Evolutionary conservation across 352 stramenopile genomes (phyloP).

Genomic region (Thalassiosira hispida): DNA sequence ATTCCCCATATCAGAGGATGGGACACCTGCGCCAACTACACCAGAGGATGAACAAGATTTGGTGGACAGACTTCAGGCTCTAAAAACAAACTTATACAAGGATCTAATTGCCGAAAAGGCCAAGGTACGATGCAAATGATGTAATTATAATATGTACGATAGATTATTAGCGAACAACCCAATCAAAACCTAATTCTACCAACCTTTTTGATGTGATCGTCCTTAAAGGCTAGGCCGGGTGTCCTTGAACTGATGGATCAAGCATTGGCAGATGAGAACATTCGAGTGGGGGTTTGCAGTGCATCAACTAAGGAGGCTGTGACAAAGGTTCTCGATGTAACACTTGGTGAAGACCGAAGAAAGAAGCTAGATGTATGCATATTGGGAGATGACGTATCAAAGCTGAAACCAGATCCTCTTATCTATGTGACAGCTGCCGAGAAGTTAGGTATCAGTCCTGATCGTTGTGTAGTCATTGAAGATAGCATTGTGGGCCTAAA

Average conservation of each 20-base stretch:
- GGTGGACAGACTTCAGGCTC: slow-evolving; percentile 85
- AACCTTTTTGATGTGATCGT: too few species aligned
- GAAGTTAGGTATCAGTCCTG: slow-evolving; percentile 71
- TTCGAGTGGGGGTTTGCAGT: slow-evolving; percentile 86
- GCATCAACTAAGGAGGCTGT: slow-evolving; percentile 86
- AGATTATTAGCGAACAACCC: too few species aligned
- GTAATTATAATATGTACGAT: slow-evolving; percentile 23
- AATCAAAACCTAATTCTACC: too few species aligned
- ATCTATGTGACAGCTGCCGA: slow-evolving; percentile 88
- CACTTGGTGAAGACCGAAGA: slow-evolving; percentile 81
- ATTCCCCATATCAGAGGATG: slow-evolving; percentile 74
- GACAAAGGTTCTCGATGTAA: slow-evolving; percentile 85
- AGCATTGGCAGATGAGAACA: slow-evolving; percentile 75
- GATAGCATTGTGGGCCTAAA: slow-evolving; percentile 86
- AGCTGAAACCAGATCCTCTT: slow-evolving; percentile 86
- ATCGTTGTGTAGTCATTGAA: slow-evolving; percentile 87
- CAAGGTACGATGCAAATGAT: too few species aligned
- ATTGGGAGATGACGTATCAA: slow-evolving; percentile 86
- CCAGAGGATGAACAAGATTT: slow-evolving; percentile 77
- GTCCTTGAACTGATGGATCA: slow-evolving; percentile 86
- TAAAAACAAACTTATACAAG: slow-evolving; percentile 88
- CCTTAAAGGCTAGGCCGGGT: slow-evolving; percentile 68
- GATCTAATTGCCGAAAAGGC: slow-evolving; percentile 83
- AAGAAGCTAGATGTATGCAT: slow-evolving; percentile 86
- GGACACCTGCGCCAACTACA: slow-evolving; percentile 57